Evolutionary conservation across 352 stramenopile species (phyloP).

Genomic region (Globisporangium polare): DNA sequence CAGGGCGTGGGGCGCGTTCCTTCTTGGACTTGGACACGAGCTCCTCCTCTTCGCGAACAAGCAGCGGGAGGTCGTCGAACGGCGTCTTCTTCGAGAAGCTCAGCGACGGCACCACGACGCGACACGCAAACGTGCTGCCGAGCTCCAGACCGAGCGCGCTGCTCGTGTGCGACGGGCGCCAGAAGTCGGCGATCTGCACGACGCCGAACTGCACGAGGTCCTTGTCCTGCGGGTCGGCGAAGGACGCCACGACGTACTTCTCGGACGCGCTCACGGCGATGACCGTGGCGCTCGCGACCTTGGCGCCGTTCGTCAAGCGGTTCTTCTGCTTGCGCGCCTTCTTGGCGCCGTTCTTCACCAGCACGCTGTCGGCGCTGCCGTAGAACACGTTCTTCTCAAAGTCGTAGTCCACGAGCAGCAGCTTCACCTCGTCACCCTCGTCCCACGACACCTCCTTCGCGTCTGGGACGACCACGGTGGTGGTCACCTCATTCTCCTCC

Average conservation of each 20-base stretch:
- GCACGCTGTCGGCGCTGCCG: constrained; percentile 31
- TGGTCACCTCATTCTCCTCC: constrained; percentile 51
- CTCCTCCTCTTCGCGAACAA: constrained; percentile 53
- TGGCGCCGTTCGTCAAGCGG: constrained; percentile 37
- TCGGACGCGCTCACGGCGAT: constrained; percentile 47
- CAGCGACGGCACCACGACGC: constrained; percentile 43
- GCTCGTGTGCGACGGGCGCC: constrained; percentile 61
- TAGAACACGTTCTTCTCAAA: constrained; percentile 85
- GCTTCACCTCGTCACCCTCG: constrained; percentile 64
- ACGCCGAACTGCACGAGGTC: constrained; percentile 42
- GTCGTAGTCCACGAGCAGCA: constrained; percentile 83
- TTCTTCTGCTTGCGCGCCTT: constrained; percentile 65
- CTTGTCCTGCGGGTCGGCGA: constrained; percentile 34
- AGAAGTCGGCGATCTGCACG: constrained; percentile 74
- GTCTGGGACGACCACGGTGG: constrained; percentile 66
- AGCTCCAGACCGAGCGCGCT: constrained; percentile 52
- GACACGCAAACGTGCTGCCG: constrained; percentile 30
- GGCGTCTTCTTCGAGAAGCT: constrained; percentile 44
- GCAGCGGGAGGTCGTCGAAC: constrained; percentile 71
- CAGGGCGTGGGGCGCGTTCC: constrained; percentile 18
- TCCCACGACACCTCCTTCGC: constrained; percentile 36
- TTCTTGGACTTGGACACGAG: constrained; percentile 34
- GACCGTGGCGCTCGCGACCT: constrained; percentile 42
- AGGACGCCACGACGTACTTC: constrained; percentile 68
- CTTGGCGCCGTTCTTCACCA: constrained; percentile 61